phyloP scores from a whole-genome alignment of 169 alveolate species.

The Toxoplasma gondii region DNA sequence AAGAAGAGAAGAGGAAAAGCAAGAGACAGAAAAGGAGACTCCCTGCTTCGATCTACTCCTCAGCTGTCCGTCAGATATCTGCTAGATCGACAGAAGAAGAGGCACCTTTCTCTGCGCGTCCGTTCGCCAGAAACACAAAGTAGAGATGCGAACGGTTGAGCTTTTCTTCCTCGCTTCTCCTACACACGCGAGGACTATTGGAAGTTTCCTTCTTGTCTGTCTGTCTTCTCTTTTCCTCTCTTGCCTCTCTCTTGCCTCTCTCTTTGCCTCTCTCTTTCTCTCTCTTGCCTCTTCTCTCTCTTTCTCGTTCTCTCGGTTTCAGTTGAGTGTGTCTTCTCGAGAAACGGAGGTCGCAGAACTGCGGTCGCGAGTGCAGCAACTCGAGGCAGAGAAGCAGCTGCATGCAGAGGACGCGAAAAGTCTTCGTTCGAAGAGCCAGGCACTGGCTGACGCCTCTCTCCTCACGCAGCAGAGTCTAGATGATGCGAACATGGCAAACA shows the following conservation, averaged over 20 bases:
- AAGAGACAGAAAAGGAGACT: background rate
- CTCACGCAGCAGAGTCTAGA: background rate
- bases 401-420: background rate
- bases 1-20: background rate
- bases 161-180: no score
- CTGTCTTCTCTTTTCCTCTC: background rate
- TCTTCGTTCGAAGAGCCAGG: background rate
- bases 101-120: no score
- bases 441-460: background rate
- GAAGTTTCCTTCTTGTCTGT: background rate
- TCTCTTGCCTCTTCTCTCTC: background rate
- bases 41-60: background rate
- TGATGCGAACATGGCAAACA: slow-evolving; percentile 7
- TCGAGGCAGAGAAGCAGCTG: background rate
- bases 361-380: background rate
- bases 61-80: no score
- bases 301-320: background rate
- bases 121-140: no score
- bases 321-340: background rate
- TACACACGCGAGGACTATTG: no score
- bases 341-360: background rate
- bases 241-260: background rate
- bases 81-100: no score
- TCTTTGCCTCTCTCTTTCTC: background rate
- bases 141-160: no score